Percentiles rank a stretch among this genome's conserved stretches.
phyloP scores from a whole-genome alignment of 805 yeast genomes.

The Starmerella bombicola region DNA sequence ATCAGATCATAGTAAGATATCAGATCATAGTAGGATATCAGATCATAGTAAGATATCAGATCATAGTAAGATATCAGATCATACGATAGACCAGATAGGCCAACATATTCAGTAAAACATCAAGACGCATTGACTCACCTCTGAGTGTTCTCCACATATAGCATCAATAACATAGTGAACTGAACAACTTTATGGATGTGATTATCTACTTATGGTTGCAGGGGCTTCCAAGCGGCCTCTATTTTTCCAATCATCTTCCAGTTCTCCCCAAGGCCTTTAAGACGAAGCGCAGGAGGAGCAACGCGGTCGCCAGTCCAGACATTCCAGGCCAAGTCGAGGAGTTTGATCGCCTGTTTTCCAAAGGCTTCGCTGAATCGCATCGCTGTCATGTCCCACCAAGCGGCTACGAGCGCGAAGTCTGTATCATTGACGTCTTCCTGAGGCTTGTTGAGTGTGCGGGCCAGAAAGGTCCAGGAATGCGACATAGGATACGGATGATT shows the following conservation, averaged over 20 bases:
- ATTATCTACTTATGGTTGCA: slow-evolving; percentile 3
- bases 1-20: too few relatives aligned
- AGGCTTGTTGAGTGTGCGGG: slow-evolving; percentile 55
- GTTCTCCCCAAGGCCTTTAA: slow-evolving; percentile 68
- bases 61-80: too few relatives aligned
- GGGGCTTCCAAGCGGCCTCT: slow-evolving; percentile 22
- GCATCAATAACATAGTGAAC: too few relatives aligned
- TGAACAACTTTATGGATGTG: too few relatives aligned
- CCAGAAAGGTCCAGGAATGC: slow-evolving; percentile 57
- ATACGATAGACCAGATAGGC: too few relatives aligned
- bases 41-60: too few relatives aligned
- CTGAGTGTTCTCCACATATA: too few relatives aligned
- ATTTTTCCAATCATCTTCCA: slow-evolving; percentile 43
- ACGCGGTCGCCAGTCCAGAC: slow-evolving; percentile 44
- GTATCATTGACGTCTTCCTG: slow-evolving; percentile 42
- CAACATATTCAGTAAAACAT: too few relatives aligned
- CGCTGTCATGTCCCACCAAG: slow-evolving; percentile 90
- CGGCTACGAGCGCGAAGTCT: slow-evolving; percentile 57
- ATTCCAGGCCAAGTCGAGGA: slow-evolving; percentile 37
- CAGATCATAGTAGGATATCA: too few relatives aligned
- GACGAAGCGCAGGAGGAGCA: slow-evolving; percentile 67
- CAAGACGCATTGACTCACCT: too few relatives aligned
- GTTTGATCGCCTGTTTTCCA: slow-evolving; percentile 58
- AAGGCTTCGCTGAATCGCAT: slow-evolving; percentile 41
- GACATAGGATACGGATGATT: slow-evolving; percentile 46